Percentiles rank a stretch among this genome's conserved stretches.
Evolutionary conservation across 306 rosid species (phyloP).

Genomic region (Ziziphus jujuba): DNA sequence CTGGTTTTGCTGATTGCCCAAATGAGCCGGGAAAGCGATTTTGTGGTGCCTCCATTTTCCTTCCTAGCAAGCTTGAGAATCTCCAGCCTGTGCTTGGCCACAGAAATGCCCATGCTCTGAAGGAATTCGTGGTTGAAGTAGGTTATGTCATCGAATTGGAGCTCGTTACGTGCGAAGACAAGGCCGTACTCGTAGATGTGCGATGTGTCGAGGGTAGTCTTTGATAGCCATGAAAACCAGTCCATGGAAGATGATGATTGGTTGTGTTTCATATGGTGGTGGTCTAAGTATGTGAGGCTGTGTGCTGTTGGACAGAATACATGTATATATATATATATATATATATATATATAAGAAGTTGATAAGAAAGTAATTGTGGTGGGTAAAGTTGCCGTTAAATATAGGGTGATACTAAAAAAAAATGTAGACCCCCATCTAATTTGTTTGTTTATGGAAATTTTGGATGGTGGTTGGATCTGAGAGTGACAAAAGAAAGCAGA

Average conservation of each 20-base stretch:
- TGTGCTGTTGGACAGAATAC: not conserved
- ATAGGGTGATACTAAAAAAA: not conserved
- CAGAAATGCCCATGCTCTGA: slow-evolving; percentile 80
- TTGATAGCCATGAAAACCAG: slow-evolving; percentile 95
- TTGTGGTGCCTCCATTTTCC: slow-evolving; percentile 29
- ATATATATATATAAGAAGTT: slow-evolving; percentile 20
- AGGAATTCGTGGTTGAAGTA: slow-evolving; percentile 84
- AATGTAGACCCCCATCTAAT: not conserved
- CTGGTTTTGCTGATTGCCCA: slow-evolving; percentile 44
- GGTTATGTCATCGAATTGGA: slow-evolving; percentile 51
- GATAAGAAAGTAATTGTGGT: slow-evolving; percentile 44
- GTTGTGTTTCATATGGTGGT: slow-evolving; percentile 9
- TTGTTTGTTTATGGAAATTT: slow-evolving; percentile 20
- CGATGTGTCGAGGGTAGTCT: slow-evolving; percentile 63
- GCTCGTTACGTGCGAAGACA: slow-evolving; percentile 64
- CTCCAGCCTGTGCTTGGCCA: slow-evolving; percentile 89
- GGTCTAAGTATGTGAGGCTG: slow-evolving; percentile 28
- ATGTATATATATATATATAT: slow-evolving; percentile 22
- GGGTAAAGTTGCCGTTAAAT: slow-evolving; percentile 24
- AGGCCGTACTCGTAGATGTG: slow-evolving; percentile 74
- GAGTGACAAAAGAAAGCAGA: slow-evolving; percentile 32
- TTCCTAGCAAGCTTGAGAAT: slow-evolving; percentile 77
- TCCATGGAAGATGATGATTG: slow-evolving; percentile 50
- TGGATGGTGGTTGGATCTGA: slow-evolving; percentile 48
- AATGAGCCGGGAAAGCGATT: slow-evolving; percentile 37